Conservation (phyloP, 164 flowering plant species). For the Vitis riparia region DNA sequence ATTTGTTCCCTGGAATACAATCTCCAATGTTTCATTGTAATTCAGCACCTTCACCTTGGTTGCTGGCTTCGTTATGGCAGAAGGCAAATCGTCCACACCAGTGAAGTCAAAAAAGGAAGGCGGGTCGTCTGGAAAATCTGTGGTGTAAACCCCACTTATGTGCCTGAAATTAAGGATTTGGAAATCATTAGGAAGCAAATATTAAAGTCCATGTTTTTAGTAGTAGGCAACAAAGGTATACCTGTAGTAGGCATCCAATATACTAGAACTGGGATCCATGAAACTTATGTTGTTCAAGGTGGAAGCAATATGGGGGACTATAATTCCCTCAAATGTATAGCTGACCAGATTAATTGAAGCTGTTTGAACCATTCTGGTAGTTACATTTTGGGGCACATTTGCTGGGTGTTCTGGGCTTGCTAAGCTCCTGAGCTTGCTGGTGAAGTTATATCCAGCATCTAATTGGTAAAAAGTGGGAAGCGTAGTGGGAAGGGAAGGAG, state of each 20-base stretch:
- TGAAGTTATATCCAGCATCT: slow-evolving; percentile 14
- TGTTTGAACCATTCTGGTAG: not conserved
- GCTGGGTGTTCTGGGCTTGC: slow-evolving; percentile 16
- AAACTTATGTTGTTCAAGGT: slow-evolving; percentile 36
- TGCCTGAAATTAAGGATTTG: not conserved
- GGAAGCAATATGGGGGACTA: slow-evolving; percentile 12
- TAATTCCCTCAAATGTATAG: slow-evolving; percentile 18
- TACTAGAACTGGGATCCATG: slow-evolving; percentile 3
- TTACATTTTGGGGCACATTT: slow-evolving; percentile 17
- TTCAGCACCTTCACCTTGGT: slow-evolving; percentile 9
- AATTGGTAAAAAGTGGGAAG: slow-evolving; percentile 17
- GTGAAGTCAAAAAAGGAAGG: slow-evolving; percentile 4
- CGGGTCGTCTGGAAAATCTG: not conserved
- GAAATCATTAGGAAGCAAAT: no score
- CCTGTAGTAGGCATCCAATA: slow-evolving; percentile 28
- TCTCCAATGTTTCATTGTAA: not conserved
- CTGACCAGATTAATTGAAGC: slow-evolving; percentile 12
- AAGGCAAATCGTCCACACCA: not conserved
- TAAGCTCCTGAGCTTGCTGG: slow-evolving; percentile 16
- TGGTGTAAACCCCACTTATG: not conserved
- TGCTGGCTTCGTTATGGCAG: not conserved
- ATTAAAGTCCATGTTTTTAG: not conserved
- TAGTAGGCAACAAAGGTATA: not conserved
- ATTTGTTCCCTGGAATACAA: slow-evolving; percentile 10
- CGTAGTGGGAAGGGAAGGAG: slow-evolving; percentile 2